Conservation (phyloP, 1,284 basidiomycete genomes). For the Pseudozyma sp. region DNA sequence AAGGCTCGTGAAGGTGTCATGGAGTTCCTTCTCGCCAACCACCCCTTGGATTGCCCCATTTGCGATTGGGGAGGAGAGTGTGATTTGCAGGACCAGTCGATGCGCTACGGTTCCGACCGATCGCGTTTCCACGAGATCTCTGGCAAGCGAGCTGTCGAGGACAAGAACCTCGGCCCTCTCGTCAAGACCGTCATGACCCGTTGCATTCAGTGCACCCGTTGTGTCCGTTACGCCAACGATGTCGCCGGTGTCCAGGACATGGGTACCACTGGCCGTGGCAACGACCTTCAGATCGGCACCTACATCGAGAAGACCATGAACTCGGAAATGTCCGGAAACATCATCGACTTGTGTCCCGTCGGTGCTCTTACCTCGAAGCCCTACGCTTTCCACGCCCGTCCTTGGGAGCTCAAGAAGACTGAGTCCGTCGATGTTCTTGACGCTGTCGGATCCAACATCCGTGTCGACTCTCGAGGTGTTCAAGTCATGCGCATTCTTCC, state of each 20-base stretch:
- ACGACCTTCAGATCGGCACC: constrained; percentile 98
- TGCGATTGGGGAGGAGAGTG: constrained; percentile 89
- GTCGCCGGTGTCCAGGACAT: constrained; percentile 98
- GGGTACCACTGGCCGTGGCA: constrained; percentile 95
- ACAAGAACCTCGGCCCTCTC: constrained; percentile 97
- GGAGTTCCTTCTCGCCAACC: constrained; percentile 98
- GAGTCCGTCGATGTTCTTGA: constrained; percentile 98
- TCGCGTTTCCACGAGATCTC: constrained; percentile 97
- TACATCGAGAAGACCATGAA: constrained; percentile 98
- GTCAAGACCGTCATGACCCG: constrained; percentile 99
- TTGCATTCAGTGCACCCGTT: constrained; percentile 99
- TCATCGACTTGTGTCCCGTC: constrained; percentile 93
- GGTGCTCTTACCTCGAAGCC: constrained; percentile 98
- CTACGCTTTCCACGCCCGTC: constrained; percentile 94
- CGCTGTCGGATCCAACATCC: constrained; percentile 97
- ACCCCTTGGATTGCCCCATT: constrained; percentile 97
- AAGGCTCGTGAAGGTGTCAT: constrained; percentile 92
- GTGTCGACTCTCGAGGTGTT: constrained; percentile 93
- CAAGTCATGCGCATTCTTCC: constrained; percentile 98
- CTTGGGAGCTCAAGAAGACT: constrained; percentile 99
- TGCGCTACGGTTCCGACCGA: constrained; percentile 98
- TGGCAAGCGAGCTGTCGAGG: constrained; percentile 96
- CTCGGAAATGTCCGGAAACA: constrained; percentile 96
- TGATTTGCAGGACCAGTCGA: constrained; percentile 98
- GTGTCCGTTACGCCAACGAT: constrained; percentile 98